Conservation (phyloP, 768 basidiomycete species). For the Tricholoma furcatifolium region DNA sequence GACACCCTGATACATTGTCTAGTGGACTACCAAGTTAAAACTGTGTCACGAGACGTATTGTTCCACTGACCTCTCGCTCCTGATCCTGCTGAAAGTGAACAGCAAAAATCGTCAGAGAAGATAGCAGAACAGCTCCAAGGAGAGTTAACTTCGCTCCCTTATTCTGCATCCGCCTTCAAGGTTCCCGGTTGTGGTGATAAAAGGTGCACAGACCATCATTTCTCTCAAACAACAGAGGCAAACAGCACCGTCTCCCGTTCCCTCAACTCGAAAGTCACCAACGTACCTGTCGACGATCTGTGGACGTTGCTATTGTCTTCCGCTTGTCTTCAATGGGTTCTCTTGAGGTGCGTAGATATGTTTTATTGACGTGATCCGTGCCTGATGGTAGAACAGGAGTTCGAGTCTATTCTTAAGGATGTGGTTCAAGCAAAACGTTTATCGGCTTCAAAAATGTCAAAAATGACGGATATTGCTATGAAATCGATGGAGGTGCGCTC, state of each 20-base stretch:
- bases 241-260: slow-evolving; percentile 30
- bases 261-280: slow-evolving; percentile 4
- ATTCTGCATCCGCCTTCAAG: slow-evolving; percentile 45
- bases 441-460: slow-evolving; percentile 83
- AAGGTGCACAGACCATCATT: slow-evolving; percentile 22
- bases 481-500: slow-evolving; percentile 71
- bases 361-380: neutral
- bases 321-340: slow-evolving; percentile 34
- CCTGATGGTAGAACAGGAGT: slow-evolving; percentile 51
- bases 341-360: slow-evolving; percentile 35
- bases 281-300: neutral
- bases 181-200: slow-evolving; percentile 17
- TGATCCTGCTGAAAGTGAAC: slow-evolving; percentile 85
- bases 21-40: slow-evolving; percentile 8
- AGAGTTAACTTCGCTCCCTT: slow-evolving; percentile 74
- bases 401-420: slow-evolving; percentile 78
- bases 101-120: slow-evolving; percentile 77
- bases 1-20: slow-evolving; percentile 94
- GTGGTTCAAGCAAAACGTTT: slow-evolving; percentile 81
- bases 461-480: slow-evolving; percentile 73
- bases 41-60: neutral
- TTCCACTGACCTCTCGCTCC: slow-evolving; percentile 69
- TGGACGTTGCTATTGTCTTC: slow-evolving; percentile 9
- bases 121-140: slow-evolving; percentile 58
- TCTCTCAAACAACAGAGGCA: slow-evolving; percentile 20